phyloP scores from a whole-genome alignment of 345 rosid species.

The Barbarea vulgaris region DNA sequence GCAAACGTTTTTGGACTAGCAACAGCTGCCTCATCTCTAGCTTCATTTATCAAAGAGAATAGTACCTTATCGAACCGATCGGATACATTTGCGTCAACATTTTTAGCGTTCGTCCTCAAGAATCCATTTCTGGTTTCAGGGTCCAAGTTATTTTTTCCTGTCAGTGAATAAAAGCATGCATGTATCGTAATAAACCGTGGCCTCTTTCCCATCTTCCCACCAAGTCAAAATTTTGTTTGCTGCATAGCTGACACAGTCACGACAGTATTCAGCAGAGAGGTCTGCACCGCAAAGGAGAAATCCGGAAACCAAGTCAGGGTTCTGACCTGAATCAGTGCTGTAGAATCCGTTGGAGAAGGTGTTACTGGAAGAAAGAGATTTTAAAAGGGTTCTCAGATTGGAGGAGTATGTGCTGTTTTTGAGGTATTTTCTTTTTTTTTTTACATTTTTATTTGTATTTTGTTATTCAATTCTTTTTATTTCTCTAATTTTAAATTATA shows the following conservation, averaged over 20 bases:
- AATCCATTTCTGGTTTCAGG: not conserved
- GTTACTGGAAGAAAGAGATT: conserved; percentile 1
- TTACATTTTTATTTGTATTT: no score
- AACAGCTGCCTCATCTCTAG: conserved; percentile 1
- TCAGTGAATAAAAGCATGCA: conserved; percentile 47
- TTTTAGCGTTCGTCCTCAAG: not conserved
- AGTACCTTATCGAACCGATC: conserved; percentile 7
- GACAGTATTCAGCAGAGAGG: conserved; percentile 24
- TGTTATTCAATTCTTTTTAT: no score
- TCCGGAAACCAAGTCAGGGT: conserved; percentile 32
- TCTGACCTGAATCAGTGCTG: conserved; percentile 40
- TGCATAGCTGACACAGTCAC: conserved; percentile 35
- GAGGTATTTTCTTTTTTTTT: no score
- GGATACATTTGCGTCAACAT: not conserved
- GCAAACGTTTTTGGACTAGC: conserved; percentile 42
- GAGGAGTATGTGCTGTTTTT: conserved; percentile 20
- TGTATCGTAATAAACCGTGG: conserved; percentile 34
- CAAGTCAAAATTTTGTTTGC: not conserved
- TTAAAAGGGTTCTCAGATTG: conserved; percentile 17
- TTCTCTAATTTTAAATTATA: no score
- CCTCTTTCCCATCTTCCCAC: conserved; percentile 36
- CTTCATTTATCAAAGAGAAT: not conserved
- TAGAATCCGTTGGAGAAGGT: conserved; percentile 37
- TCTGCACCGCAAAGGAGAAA: conserved; percentile 45
- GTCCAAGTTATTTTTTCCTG: not conserved